phyloP scores from a whole-genome alignment of 208 protist genomes.

The Acanthamoeba culbertsoni region DNA sequence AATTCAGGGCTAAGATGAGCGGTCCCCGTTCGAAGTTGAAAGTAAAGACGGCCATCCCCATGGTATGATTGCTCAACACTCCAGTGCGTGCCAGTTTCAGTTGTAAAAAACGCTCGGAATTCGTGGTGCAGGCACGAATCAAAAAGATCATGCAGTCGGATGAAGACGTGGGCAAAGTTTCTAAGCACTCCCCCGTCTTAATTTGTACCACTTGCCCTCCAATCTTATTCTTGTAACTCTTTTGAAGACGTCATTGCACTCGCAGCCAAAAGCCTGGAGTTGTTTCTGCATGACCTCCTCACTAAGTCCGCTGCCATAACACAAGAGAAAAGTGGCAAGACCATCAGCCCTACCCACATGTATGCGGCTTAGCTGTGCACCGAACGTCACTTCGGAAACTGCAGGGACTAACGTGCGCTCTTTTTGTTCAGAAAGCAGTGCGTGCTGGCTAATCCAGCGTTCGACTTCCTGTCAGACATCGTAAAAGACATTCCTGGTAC shows the following conservation, averaged over 20 bases:
- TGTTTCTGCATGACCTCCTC: background rate
- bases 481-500: background rate
- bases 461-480: background rate
- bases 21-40: background rate
- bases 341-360: slow-evolving; percentile 4
- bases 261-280: background rate
- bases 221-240: no score
- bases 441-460: background rate
- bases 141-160: slow-evolving; percentile 38
- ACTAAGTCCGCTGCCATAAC: background rate
- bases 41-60: background rate
- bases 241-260: background rate
- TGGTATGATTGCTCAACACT: no score
- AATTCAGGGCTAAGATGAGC: background rate
- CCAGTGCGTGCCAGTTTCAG: background rate
- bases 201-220: background rate
- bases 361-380: background rate
- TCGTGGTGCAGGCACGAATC: background rate
- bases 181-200: background rate
- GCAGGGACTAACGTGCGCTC: no score
- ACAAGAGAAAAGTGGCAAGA: background rate
- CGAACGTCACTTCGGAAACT: background rate
- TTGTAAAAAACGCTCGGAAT: background rate
- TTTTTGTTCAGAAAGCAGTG: slow-evolving; percentile 12
- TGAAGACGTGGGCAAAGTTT: background rate